phyloP scores from a whole-genome alignment of 805 yeast species.

The Brettanomyces bruxellensis region DNA sequence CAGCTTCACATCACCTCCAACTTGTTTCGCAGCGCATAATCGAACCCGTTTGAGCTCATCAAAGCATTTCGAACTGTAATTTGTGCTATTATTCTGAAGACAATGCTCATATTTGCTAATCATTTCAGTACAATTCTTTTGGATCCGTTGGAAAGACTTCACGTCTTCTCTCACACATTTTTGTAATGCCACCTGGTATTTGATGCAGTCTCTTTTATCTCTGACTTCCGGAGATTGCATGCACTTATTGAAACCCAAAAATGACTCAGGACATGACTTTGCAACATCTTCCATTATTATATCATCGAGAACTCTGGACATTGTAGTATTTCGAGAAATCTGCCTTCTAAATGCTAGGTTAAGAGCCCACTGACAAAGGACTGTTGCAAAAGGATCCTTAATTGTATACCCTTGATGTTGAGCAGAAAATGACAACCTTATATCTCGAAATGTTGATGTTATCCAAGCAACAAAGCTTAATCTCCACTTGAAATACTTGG shows the following conservation, averaged over 20 bases:
- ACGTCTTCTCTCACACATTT: conserved; percentile 55
- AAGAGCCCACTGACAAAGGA: too few relatives aligned
- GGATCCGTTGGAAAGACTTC: conserved; percentile 65
- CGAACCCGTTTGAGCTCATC: conserved; percentile 47
- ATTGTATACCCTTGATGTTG: too few relatives aligned
- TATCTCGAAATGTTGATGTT: too few relatives aligned
- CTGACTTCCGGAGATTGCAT: conserved; percentile 44
- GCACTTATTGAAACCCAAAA: conserved; percentile 67
- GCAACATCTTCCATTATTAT: conserved; percentile 74
- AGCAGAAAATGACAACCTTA: too few relatives aligned
- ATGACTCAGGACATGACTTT: conserved; percentile 62
- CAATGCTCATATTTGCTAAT: conserved; percentile 62
- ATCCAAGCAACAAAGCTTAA: too few relatives aligned
- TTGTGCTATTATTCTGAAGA: conserved; percentile 36
- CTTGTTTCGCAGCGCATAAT: conserved; percentile 33
- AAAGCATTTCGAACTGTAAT: conserved; percentile 41
- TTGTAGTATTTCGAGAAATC: conserved; percentile 5
- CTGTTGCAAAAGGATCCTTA: too few relatives aligned
- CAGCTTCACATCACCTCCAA: conserved; percentile 5
- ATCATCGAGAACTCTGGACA: conserved; percentile 55
- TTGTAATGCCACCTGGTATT: conserved; percentile 49
- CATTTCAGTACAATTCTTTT: conserved; percentile 47
- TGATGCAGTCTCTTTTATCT: conserved; percentile 39
- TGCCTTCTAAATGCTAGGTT: too few relatives aligned
- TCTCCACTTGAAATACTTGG: too few relatives aligned